phyloP scores from a whole-genome alignment of 2,329 filamentous ascomycete species.

The Fusarium sp. region DNA sequence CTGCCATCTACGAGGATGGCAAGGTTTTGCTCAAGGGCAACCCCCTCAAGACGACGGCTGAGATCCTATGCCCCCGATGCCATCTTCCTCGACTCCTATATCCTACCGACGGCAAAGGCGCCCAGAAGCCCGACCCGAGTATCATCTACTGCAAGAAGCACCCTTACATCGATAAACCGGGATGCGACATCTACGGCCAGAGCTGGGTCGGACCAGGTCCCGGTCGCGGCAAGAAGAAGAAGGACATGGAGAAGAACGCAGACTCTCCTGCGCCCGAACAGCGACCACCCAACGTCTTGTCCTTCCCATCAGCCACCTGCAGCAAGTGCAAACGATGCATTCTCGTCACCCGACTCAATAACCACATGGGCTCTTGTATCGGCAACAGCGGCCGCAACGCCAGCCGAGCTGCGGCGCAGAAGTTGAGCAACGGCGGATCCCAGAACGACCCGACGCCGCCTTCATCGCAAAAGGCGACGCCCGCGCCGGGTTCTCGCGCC shows the following conservation, averaged over 20 bases:
- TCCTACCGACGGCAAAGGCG: slow-evolving; percentile 74
- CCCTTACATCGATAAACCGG: slow-evolving; percentile 77
- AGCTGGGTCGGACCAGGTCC: slow-evolving; percentile 77
- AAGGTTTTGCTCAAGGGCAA: slow-evolving; percentile 74
- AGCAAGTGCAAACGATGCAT: slow-evolving; percentile 73
- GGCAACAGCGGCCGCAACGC: slow-evolving; percentile 70
- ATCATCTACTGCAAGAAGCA: slow-evolving; percentile 80
- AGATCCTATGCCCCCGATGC: slow-evolving; percentile 77
- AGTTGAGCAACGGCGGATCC: slow-evolving; percentile 66
- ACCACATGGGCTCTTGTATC: slow-evolving; percentile 73
- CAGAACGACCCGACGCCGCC: slow-evolving; percentile 66
- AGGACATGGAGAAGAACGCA: slow-evolving; percentile 71
- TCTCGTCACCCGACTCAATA: slow-evolving; percentile 69
- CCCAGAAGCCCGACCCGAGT: slow-evolving; percentile 69
- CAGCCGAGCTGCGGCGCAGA: slow-evolving; percentile 67
- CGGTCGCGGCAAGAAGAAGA: slow-evolving; percentile 79
- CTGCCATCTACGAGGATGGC: slow-evolving; percentile 73
- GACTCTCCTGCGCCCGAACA: slow-evolving; percentile 62
- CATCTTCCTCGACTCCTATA: slow-evolving; percentile 76
- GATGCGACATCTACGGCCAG: slow-evolving; percentile 83
- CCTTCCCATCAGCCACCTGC: slow-evolving; percentile 70
- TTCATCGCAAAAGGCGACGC: slow-evolving; percentile 69
- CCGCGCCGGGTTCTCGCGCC: slow-evolving; percentile 61
- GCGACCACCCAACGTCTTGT: slow-evolving; percentile 66
- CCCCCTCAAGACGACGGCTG: slow-evolving; percentile 72